Base-by-base conservation (phyloP, 2,329 filamentous ascomycete species). In the Diplocarpon mali region DNA sequence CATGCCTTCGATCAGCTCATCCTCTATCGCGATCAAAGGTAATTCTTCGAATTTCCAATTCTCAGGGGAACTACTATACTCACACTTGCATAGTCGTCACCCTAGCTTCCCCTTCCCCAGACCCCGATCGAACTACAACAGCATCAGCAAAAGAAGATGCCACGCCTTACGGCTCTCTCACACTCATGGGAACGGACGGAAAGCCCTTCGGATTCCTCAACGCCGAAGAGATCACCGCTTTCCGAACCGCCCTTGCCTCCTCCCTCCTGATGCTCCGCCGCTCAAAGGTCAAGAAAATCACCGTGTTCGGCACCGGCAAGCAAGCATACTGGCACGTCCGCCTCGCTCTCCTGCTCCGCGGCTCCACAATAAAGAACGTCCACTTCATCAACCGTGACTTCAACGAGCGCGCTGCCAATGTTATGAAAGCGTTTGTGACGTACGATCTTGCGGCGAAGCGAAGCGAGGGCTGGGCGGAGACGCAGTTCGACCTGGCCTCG, bases 311-410 rank as follows among this genome's bases (percentile, higher is more conserved):
- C 17, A 81, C 83, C 29, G 90, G 90, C 37, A 79, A 83, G 55
- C 89, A 95, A 67, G 90, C 90, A 11, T 94, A 90, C 67, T 96
- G 89, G 89, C 90, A 95, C 62, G 78, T 94, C 35, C 81, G 88
- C 1, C 73, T 96, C 4, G 82, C 89, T 0, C 72, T 96, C 10
- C 72, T 90, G 51, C 71, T 92, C 40, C 82, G 74, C 16, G 77
- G 77, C 1, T 44, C 67, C 37, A 85, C 86, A 15, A 81, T 95
- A 55, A 80, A 81, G 56, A 77, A 83, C 47, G 75, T 95, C 38
- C 82, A 90, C 65, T 81, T 95, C 57, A 80, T 95, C 60, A 93
- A 89, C 58, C 80, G 85, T 29, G 70, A 72, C 42, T 85, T 85
- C 59, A 73, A 69, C 43, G 72, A 78, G 8, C 71, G 69, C 36